A percentile compares a stretch with the other conserved stretches of the same genome.
Evolutionary conservation across 1,139 yeast species (phyloP).

Genomic region (Kodamaea alishanica): DNA sequence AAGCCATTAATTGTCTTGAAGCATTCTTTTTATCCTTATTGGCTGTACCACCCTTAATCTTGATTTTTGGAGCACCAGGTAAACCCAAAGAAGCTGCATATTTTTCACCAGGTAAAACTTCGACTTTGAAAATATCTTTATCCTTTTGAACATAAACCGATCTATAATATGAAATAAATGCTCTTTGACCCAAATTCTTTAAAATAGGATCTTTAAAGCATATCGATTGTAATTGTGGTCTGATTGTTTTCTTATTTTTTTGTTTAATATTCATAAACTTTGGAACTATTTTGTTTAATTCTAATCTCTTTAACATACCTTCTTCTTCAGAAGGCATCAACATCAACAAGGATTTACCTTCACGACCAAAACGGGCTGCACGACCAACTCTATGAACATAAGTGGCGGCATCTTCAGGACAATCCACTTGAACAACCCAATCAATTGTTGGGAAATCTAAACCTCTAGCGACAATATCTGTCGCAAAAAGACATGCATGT

Average conservation of each 20-base stretch:
- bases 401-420: conserved; percentile 94
- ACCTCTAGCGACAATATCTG: conserved; percentile 97
- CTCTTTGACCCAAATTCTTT: conserved; percentile 92
- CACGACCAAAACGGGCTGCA: conserved; percentile 89
- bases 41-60: conserved; percentile 56
- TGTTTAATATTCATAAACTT: conserved; percentile 72
- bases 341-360: conserved; percentile 82
- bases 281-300: conserved; percentile 62
- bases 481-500: conserved; percentile 86
- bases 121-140: conserved; percentile 76
- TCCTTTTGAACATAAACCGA: conserved; percentile 85
- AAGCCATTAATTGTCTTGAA: conserved; percentile 61
- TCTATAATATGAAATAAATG: conserved; percentile 84
- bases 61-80: conserved; percentile 94
- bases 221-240: conserved; percentile 80
- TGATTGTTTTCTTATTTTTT: conserved; percentile 72
- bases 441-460: conserved; percentile 95
- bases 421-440: conserved; percentile 95
- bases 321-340: conserved; percentile 80
- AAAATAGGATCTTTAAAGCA: conserved; percentile 90
- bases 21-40: conserved; percentile 76
- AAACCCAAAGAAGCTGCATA: conserved; percentile 86
- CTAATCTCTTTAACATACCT: conserved; percentile 65
- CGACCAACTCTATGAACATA: conserved; percentile 97
- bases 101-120: conserved; percentile 72